These are phyloP conservation scores for Apophysomyces ossiformis DNA, from an alignment of 371 early-diverging fungal species.

Conservation along the genomic window DNA sequence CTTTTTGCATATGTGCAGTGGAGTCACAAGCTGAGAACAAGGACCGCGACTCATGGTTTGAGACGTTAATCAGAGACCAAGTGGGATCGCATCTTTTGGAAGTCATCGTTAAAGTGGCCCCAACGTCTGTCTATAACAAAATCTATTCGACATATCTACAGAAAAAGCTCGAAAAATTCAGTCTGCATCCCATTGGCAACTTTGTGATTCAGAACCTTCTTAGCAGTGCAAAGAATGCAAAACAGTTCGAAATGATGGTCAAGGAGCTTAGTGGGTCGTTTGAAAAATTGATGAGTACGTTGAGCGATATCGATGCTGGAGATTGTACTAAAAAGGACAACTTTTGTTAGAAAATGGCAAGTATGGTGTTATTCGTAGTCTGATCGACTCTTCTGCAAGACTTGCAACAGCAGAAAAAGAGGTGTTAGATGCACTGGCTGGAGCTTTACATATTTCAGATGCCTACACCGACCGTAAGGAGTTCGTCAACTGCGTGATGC, in stretches of 20 bases:
- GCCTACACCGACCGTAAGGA: slow-evolving; percentile 52
- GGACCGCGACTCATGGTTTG: slow-evolving; percentile 63
- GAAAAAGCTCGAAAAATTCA: slow-evolving; percentile 64
- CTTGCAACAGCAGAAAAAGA: slow-evolving; percentile 61
- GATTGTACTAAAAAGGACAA: not conserved
- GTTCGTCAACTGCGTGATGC: slow-evolving; percentile 63
- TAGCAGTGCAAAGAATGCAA: slow-evolving; percentile 56
- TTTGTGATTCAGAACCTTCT: slow-evolving; percentile 84
- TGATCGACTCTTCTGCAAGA: slow-evolving; percentile 70
- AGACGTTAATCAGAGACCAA: slow-evolving; percentile 60
- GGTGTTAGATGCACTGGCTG: slow-evolving; percentile 58
- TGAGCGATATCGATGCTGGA: not conserved
- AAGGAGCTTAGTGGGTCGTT: slow-evolving; percentile 60
- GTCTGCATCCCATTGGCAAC: slow-evolving; percentile 76
- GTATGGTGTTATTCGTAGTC: slow-evolving; percentile 66
- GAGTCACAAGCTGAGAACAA: slow-evolving; percentile 34
- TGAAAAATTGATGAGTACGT: slow-evolving; percentile 55
- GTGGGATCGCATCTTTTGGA: slow-evolving; percentile 76
- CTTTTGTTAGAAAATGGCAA: slow-evolving; percentile 46
- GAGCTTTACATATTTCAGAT: slow-evolving; percentile 59
- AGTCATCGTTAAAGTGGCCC: slow-evolving; percentile 62
- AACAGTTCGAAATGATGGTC: slow-evolving; percentile 67
- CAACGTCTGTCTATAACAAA: slow-evolving; percentile 62
- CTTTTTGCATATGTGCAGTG: slow-evolving; percentile 8
- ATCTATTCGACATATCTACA: slow-evolving; percentile 71